phyloP scores from a whole-genome alignment of 2,329 filamentous ascomycete genomes.

The Plectosphaerella sp. region DNA sequence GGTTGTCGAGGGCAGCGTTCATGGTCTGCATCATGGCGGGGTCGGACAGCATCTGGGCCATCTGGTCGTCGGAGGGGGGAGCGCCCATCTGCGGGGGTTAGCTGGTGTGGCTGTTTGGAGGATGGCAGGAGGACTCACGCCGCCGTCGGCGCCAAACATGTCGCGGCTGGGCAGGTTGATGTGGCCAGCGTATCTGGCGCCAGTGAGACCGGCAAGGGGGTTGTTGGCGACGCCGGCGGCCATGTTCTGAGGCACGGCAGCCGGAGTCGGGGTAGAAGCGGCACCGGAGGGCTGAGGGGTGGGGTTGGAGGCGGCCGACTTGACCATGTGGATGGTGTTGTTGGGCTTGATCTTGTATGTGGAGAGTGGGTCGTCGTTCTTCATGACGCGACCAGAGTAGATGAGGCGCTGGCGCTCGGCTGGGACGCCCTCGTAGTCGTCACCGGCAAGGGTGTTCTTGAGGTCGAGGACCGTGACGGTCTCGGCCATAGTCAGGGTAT shows the following conservation, averaged over 20 bases:
- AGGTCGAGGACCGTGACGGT: conserved; percentile 77
- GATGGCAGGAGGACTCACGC: conserved; percentile 56
- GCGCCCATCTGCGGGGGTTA: conserved; percentile 72
- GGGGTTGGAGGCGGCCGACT: conserved; percentile 86
- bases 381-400: conserved; percentile 95
- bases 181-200: conserved; percentile 89
- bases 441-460: conserved; percentile 78
- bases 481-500: conserved; percentile 74
- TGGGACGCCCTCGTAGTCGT: conserved; percentile 82
- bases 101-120: conserved; percentile 3
- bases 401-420: conserved; percentile 89
- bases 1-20: conserved; percentile 94
- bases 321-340: conserved; percentile 94
- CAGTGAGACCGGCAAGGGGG: conserved; percentile 83
- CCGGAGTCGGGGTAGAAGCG: conserved; percentile 41
- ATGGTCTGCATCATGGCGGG: conserved; percentile 82
- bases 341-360: conserved; percentile 94
- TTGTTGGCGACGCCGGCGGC: conserved; percentile 82
- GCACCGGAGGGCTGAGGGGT: conserved; percentile 36
- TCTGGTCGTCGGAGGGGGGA: conserved; percentile 72
- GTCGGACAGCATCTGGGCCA: conserved; percentile 82
- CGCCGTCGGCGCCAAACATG: conserved; percentile 90
- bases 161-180: conserved; percentile 82
- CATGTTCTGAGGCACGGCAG: conserved; percentile 70
- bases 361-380: conserved; percentile 81